Evolutionary conservation across 2,329 filamentous ascomycete species (phyloP).

Genomic region (Pestalotiopsis sp.): DNA sequence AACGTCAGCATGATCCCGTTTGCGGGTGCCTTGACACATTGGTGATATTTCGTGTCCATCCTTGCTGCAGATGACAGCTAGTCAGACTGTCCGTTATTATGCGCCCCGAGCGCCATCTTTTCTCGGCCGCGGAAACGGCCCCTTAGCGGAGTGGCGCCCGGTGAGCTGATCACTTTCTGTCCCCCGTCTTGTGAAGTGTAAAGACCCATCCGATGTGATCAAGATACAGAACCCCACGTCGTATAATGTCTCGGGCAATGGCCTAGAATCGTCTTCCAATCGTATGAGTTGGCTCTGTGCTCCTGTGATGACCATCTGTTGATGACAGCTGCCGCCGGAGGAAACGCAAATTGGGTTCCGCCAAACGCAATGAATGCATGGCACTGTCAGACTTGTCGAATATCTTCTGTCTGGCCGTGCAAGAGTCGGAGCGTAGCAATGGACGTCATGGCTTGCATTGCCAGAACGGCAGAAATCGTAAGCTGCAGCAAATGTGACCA

Average conservation of each 20-base stretch:
- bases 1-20: neutral
- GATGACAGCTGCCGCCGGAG: neutral
- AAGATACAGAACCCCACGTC: neutral
- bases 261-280: neutral
- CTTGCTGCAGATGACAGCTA: conserved; percentile 2
- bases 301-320: neutral
- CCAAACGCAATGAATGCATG: neutral
- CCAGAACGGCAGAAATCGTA: neutral
- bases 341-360: neutral
- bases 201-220: neutral
- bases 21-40: neutral
- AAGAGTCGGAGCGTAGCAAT: neutral
- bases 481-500: conserved; percentile 3
- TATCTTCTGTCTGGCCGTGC: neutral
- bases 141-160: neutral
- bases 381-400: neutral
- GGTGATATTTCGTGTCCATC: neutral
- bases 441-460: neutral
- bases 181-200: neutral
- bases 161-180: neutral
- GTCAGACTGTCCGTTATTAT: neutral
- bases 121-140: neutral
- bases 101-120: neutral
- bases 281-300: neutral
- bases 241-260: neutral